Base-by-base conservation (phyloP, 352 stramenopile species). In the Albugo laibachii region DNA sequence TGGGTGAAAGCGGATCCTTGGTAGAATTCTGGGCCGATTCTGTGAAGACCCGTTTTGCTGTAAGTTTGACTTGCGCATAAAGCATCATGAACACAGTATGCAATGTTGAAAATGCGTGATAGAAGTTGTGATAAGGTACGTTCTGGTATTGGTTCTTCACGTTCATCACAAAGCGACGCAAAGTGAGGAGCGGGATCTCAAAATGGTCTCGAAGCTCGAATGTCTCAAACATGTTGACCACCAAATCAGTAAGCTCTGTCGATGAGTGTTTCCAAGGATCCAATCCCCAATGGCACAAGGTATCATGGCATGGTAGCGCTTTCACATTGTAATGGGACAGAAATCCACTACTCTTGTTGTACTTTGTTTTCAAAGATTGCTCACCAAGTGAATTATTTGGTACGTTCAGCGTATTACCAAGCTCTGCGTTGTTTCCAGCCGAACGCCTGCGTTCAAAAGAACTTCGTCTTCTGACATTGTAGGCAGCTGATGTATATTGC, bases 41-140 rank as follows among this genome's bases (percentile, higher is more conserved):
- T 10, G 8, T 31, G 24, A 31, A 31, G 3, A 31, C 24, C 3
- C 24, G 24, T 31, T 31, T 31, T 31, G 24, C 24, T 31, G 24
- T 31, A 31, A 31, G 3, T 31, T 31, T 31, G 3, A 31, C 14
- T 62, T 61, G 11, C 65, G 62, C 52, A 83, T 67, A 37, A 89
- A 57, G 5, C 60, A 54, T 57, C 76, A 93, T 35, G 62, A 69
- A 5, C 63, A 58, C 27, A 83, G 16, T 43, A 8, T 43, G 61
- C 1, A 73, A 70, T 16, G 92, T 79, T 39, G 83, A 70, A 37
- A 92, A 85, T 20, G 63, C 80, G 56, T 93, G 80, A 43, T 88
- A 80, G 38, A 83, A 89, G 54, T 69, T 93, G 62, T 93, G 80
- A 46, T 89, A 93, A 1, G 78, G 65, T 15, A 86, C 65, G 16